Conservation (phyloP, 805 yeast species). For the Starmerella potacharoeniae region DNA sequence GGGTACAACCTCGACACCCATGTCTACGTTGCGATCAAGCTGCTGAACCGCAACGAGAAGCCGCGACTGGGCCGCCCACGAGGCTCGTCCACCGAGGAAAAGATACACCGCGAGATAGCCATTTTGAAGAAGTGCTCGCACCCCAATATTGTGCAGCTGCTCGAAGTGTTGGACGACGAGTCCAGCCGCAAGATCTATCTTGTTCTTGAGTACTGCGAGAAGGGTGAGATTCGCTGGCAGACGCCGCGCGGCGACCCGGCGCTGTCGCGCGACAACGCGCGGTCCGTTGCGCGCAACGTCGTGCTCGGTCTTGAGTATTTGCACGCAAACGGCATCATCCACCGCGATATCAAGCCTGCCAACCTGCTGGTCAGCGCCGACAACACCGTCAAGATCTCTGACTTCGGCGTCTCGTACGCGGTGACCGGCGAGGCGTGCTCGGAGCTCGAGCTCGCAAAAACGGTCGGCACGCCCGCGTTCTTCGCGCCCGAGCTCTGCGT, state of each 20-base stretch:
- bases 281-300: conserved; percentile 70
- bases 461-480: conserved; percentile 97
- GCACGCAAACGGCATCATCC: conserved; percentile 68
- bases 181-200: conserved; percentile 75
- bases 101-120: conserved; percentile 76
- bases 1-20: conserved; percentile 58
- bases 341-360: conserved; percentile 93
- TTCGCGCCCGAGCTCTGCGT: conserved; percentile 84
- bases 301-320: conserved; percentile 79
- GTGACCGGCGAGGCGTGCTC: conserved; percentile 34
- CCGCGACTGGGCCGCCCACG: conserved; percentile 41
- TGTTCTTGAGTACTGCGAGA: conserved; percentile 78
- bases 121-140: conserved; percentile 87
- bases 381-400: conserved; percentile 79
- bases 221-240: conserved; percentile 87
- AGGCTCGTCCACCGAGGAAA: conserved; percentile 46
- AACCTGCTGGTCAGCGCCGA: conserved; percentile 63
- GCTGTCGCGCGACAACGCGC: conserved; percentile 52
- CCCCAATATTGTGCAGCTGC: conserved; percentile 79
- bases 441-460: conserved; percentile 80
- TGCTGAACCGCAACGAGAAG: conserved; percentile 64
- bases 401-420: conserved; percentile 89
- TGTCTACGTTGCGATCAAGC: conserved; percentile 77
- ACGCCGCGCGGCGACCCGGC: conserved; percentile 47
- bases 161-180: conserved; percentile 80